These are phyloP conservation scores for Pyrenochaeta sp. DNA, from an alignment of 2,329 filamentous ascomycete genomes.

Conservation along the genomic window DNA sequence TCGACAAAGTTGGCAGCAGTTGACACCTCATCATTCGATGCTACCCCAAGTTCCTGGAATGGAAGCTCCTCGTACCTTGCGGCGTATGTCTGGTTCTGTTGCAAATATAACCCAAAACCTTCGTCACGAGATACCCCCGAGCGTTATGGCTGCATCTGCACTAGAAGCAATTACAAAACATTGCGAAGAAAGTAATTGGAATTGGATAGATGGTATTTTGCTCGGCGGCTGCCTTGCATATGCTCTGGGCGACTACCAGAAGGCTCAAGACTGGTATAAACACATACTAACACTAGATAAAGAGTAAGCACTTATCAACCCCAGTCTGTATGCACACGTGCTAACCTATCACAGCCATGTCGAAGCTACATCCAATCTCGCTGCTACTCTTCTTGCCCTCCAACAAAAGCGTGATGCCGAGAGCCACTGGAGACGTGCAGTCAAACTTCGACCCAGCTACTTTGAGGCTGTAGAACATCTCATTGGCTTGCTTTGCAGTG, in stretches of 20 bases:
- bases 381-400: constrained; percentile 85
- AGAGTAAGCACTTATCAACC: constrained; percentile 49
- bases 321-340: constrained; percentile 7
- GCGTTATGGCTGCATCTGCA: constrained; percentile 46
- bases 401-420: constrained; percentile 85
- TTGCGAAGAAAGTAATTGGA: constrained; percentile 51
- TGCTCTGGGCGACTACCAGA: constrained; percentile 82
- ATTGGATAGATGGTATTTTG: constrained; percentile 91
- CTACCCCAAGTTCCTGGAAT: constrained; percentile 27
- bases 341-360: constrained; percentile 69
- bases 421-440: constrained; percentile 82
- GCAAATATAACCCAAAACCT: constrained; percentile 34
- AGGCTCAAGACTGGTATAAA: constrained; percentile 77
- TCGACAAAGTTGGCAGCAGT: constrained; percentile 37
- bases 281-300: constrained; percentile 68
- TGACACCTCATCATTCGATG: constrained; percentile 28
- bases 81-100: constrained; percentile 45
- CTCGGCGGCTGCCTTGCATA: constrained; percentile 92
- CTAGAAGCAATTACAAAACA: constrained; percentile 46
- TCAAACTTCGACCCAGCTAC: constrained; percentile 83
- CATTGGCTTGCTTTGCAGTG: constrained; percentile 83
- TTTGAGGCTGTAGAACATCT: constrained; percentile 96
- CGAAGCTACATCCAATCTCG: constrained; percentile 92
- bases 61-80: constrained; percentile 39
- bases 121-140: constrained; percentile 39